These are phyloP conservation scores for Dendrobium chrysotoxum DNA, from an alignment of 106 monocot genomes.

Conservation along the genomic window DNA sequence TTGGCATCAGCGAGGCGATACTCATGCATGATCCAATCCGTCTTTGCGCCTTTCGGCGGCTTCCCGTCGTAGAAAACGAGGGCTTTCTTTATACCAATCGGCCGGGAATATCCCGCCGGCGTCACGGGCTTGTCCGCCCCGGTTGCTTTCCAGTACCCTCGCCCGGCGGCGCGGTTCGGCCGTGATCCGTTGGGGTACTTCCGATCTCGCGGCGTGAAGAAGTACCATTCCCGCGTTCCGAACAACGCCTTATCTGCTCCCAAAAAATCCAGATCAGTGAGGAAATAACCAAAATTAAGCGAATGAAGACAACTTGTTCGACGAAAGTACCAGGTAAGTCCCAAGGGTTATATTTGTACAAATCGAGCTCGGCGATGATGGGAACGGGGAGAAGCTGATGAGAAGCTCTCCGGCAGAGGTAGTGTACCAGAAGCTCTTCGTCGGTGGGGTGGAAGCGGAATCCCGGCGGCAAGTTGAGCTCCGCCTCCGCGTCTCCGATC, in stretches of 20 bases:
- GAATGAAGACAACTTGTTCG: background rate
- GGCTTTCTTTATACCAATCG: slow-evolving; percentile 3
- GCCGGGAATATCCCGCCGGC: background rate
- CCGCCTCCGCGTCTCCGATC: slow-evolving; percentile 6
- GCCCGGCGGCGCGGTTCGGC: slow-evolving; percentile 4
- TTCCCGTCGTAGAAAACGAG: slow-evolving; percentile 8
- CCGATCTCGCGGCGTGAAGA: slow-evolving; percentile 6
- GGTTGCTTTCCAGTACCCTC: slow-evolving; percentile 6
- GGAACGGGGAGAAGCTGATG: slow-evolving; percentile 3
- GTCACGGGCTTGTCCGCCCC: slow-evolving; percentile 3
- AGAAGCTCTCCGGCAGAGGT: background rate
- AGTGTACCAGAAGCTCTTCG: slow-evolving; percentile 10
- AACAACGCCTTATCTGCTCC: slow-evolving; percentile 5
- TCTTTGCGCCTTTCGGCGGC: background rate
- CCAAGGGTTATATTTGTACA: slow-evolving; percentile 11
- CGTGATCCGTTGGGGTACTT: slow-evolving; percentile 9
- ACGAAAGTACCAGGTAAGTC: slow-evolving; percentile 7
- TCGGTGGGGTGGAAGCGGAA: slow-evolving; percentile 12
- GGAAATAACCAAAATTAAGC: background rate
- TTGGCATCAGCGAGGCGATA: slow-evolving; percentile 7
- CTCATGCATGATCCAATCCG: slow-evolving; percentile 10
- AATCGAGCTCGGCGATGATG: slow-evolving; percentile 13
- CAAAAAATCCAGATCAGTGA: background rate
- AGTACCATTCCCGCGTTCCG: slow-evolving; percentile 7
- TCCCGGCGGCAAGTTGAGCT: slow-evolving; percentile 7